Base-by-base conservation (phyloP, 306 rosid species). In the Glycine soja region DNA sequence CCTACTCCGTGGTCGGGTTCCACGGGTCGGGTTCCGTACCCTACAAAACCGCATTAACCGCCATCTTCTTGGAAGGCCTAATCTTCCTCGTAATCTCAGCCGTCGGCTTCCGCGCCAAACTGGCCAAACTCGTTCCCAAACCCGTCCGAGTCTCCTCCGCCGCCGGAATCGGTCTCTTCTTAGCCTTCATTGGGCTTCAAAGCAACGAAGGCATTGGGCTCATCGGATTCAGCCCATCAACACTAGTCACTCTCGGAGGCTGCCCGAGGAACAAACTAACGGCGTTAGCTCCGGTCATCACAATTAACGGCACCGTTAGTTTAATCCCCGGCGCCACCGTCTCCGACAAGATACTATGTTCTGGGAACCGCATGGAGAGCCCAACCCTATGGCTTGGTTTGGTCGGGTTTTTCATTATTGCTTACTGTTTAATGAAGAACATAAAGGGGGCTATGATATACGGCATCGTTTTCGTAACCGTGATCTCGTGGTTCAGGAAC, bases 181-280 rank as follows among this genome's bases (percentile, higher is more conserved):
- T 94, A 2, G 97, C 98, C 5, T 92, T 94, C 62, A 94, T 94
- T 72, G 98, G 97, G 73, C 86, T 94, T 43, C 97, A 94, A 7
- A 85, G 48, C 84, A 91, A 88, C 52, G 81, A 94, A 47, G 98
- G 98, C 8, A 88, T 94, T 81, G 98, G 98, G n/a, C 84, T 94
- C 0, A 19, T 94, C 36, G 94, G 90, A 24, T 94, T 86, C 78
- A 91, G 89, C 71, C 87, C 97, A 5, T 94, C 98, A 10, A 94
- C 98, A 0, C 80, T 94, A 0, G 56, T 92, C 2, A 92, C 97
- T 4, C 83, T 94, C 32, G 97, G 93, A 56, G 98, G 79, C 10
- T 94, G 98, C 81, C 97, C 96, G 3, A 77, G 71, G 19, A 68
- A 91, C 0, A 70, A 86, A 0, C 81, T 87, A 3, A 91, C 81